These are phyloP conservation scores for Pseudogymnoascus sp. DNA, from an alignment of 2,329 filamentous ascomycete genomes.

Conservation along the genomic window DNA sequence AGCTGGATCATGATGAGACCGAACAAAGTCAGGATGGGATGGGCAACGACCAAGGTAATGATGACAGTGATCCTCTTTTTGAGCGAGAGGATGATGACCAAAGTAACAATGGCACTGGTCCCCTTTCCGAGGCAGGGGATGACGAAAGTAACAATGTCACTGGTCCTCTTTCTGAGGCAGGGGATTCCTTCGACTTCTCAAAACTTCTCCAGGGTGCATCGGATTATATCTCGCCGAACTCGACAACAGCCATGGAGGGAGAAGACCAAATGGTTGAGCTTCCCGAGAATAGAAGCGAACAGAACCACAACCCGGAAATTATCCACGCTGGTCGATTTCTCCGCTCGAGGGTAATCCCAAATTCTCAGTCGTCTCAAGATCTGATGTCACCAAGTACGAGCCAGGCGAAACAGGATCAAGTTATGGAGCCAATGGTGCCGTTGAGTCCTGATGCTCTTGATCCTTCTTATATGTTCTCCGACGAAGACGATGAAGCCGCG, in stretches of 20 bases:
- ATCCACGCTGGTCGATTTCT: neutral
- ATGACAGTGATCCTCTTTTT: neutral
- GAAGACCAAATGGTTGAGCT: neutral
- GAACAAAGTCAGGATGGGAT: neutral
- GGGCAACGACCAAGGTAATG: neutral
- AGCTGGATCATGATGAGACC: neutral
- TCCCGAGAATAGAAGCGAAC: neutral
- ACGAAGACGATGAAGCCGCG: constrained; percentile 29
- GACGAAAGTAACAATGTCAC: no score
- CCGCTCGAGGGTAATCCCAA: constrained; percentile 10
- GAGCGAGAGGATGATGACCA: no score
- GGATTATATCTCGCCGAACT: neutral
- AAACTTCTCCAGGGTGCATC: neutral
- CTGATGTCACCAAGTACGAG: constrained; percentile 11
- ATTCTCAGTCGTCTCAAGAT: constrained; percentile 10
- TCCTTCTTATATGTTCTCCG: constrained; percentile 31
- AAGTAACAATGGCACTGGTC: neutral
- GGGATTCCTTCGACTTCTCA: neutral
- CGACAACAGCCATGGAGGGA: neutral
- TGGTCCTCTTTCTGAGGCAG: neutral
- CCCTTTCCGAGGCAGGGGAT: no score
- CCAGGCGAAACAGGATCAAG: neutral
- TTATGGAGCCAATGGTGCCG: neutral
- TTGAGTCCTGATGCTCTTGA: constrained; percentile 20
- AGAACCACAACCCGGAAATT: neutral